A percentile compares a stretch with the other conserved stretches of the same genome.
Evolutionary conservation across 2,329 filamentous ascomycete genomes (phyloP).

Genomic region (Lasiodiplodia gonubiensis): DNA sequence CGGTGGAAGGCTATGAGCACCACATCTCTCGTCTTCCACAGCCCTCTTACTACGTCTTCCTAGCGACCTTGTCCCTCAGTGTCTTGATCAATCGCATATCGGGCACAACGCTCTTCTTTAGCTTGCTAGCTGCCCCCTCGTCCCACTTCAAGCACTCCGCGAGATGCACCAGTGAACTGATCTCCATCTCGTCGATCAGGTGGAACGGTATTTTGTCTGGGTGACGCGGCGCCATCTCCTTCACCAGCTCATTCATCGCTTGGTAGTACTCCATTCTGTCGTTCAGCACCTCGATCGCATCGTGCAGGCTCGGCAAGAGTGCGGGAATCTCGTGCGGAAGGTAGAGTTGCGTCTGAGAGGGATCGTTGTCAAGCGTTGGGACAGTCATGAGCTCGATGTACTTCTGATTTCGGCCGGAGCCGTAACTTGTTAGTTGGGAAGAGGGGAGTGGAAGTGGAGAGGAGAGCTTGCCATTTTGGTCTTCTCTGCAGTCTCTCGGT

Average conservation of each 20-base stretch:
- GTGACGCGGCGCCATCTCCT: background rate
- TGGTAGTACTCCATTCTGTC: background rate
- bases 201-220: background rate
- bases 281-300: background rate
- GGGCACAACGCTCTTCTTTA: background rate
- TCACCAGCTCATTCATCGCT: background rate
- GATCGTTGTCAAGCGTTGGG: too few relatives aligned
- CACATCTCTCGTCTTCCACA: background rate
- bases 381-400: background rate
- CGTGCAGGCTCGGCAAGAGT: background rate
- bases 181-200: background rate
- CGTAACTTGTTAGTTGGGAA: too few relatives aligned
- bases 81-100: background rate
- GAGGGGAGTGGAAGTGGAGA: background rate
- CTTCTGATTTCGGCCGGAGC: background rate
- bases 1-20: too few relatives aligned
- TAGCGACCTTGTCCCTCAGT: background rate
- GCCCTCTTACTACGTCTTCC: background rate
- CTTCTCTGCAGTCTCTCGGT: background rate
- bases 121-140: background rate
- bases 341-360: background rate
- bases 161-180: background rate
- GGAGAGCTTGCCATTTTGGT: background rate
- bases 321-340: background rate
- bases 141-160: background rate